Base-by-base conservation (phyloP, 257 asterid species). In the Nicotiana benthamiana region DNA sequence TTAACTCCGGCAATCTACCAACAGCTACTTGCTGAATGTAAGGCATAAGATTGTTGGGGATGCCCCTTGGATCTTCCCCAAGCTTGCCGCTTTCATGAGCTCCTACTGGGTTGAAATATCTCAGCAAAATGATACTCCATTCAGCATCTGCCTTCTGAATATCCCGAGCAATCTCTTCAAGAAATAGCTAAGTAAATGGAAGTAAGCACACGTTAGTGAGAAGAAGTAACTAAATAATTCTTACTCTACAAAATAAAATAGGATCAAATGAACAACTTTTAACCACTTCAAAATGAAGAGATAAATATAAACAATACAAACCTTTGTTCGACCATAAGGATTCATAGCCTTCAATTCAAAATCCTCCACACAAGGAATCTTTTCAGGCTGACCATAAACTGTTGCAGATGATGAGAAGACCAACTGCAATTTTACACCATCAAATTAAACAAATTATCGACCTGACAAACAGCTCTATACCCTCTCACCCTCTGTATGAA, bases 291-390 rank as follows among this genome's bases (percentile, higher is more conserved):
- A 40, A 74, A 24, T 48, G 7, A 48, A 7, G 40, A 15, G 16
- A 24, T 12, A 43, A 48, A 0, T 24, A 13, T 74, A 15, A 1
- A 61, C 16, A 24, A 43, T 10, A 48, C 32, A 11, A 78, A 93
- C 99, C 97, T 95, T 95, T 11, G 99, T 95, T 17, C 98, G 96
- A 34, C 99, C 99, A 75, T 95, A 95, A 56, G 99, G 99, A 87
- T 89, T 95, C 98, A 93, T 92, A 75, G 97, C 99, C 89, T 88
- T 91, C 89, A 92, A 88, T 24, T 90, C 90, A 32, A 82, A 90
- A 84, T 95, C 93, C 88, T 95, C 99, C 15, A 88, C 86, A 78
- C 99, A 95, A 6, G 99, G 99, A 76, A 93, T 86, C 82, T 89
- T 85, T 20, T 90, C 94, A 4, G 99, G 99, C 83, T 95, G 99